Percentiles rank a stretch among this genome's conserved stretches.
Conservation (phyloP, 805 yeast species). For the Ogataea zsoltii region DNA sequence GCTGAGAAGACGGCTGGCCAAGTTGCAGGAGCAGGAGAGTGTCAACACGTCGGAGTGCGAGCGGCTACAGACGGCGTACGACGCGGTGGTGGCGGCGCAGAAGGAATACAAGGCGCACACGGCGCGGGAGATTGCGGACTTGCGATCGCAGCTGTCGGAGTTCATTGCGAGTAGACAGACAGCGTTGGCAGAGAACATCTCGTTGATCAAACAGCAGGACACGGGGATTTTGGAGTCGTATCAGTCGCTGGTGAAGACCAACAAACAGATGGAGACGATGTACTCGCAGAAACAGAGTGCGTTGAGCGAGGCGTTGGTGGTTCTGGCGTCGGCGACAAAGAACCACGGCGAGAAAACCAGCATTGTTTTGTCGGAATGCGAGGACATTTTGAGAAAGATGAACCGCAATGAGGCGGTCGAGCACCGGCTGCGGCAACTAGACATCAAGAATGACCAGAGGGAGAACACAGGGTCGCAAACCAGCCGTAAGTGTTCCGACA, state of each 20-base stretch:
- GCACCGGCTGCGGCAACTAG: slow-evolving; percentile 13
- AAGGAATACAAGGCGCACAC: slow-evolving; percentile 50
- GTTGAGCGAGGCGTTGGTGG: slow-evolving; percentile 43
- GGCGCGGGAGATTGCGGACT: slow-evolving; percentile 40
- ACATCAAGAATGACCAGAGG: not conserved
- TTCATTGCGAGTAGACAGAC: slow-evolving; percentile 40
- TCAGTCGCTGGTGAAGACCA: slow-evolving; percentile 47
- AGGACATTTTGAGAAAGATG: slow-evolving; percentile 41
- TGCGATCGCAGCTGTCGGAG: slow-evolving; percentile 39
- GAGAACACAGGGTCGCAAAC: slow-evolving; percentile 7
- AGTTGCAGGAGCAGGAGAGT: slow-evolving; percentile 47
- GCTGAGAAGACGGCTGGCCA: slow-evolving; percentile 49
- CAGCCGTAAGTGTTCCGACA: not conserved
- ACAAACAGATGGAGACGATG: slow-evolving; percentile 49
- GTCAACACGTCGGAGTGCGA: slow-evolving; percentile 52
- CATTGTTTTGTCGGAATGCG: slow-evolving; percentile 45
- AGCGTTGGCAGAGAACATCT: slow-evolving; percentile 38
- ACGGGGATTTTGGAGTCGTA: slow-evolving; percentile 50
- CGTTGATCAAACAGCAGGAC: slow-evolving; percentile 44
- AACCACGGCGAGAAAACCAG: slow-evolving; percentile 51
- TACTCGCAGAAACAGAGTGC: slow-evolving; percentile 48
- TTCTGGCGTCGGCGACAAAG: slow-evolving; percentile 45
- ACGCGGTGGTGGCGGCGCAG: slow-evolving; percentile 53
- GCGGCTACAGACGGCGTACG: slow-evolving; percentile 58
- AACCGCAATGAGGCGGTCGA: slow-evolving; percentile 28